These are phyloP conservation scores for Aphanomyces astaci DNA, from an alignment of 352 stramenopile species.

Conservation along the genomic window DNA sequence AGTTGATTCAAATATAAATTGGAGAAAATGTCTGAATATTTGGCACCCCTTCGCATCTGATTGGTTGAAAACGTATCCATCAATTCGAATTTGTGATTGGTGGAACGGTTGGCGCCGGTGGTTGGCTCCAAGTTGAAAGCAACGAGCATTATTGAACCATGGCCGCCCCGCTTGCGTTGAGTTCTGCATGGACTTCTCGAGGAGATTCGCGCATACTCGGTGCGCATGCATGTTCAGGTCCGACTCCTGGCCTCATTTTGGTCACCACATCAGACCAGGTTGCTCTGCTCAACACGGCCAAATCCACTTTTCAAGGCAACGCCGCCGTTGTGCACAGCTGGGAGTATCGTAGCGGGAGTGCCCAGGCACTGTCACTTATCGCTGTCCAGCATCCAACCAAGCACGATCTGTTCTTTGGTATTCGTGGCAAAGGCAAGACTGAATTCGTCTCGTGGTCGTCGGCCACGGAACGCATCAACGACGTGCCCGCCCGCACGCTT, in stretches of 20 bases:
- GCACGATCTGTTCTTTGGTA: conserved; percentile 1
- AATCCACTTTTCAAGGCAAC: background rate
- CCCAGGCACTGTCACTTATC: conserved; percentile 2
- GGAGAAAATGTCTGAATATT: no score
- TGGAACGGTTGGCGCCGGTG: background rate
- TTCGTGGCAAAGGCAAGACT: conserved; percentile 19
- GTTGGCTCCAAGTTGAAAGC: background rate
- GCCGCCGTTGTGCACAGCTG: conserved; percentile 14
- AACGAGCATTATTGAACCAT: conserved; percentile 1
- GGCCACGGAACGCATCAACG: conserved; percentile 1
- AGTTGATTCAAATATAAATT: no score
- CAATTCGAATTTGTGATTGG: background rate
- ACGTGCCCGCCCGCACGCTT: background rate
- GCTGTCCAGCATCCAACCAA: conserved; percentile 14
- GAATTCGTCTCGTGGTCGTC: conserved; percentile 16
- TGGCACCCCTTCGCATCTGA: background rate
- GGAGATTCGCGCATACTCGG: conserved; percentile 13
- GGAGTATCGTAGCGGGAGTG: conserved; percentile 15
- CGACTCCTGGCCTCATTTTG: background rate
- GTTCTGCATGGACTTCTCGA: conserved; percentile 7
- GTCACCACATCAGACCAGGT: conserved; percentile 21
- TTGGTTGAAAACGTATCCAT: background rate
- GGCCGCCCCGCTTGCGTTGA: conserved; percentile 9
- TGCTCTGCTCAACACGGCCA: conserved; percentile 11
- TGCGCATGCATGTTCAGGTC: background rate